phyloP scores from a whole-genome alignment of 192 early-diverging fungal species.

The Rhizophagus sp. region DNA sequence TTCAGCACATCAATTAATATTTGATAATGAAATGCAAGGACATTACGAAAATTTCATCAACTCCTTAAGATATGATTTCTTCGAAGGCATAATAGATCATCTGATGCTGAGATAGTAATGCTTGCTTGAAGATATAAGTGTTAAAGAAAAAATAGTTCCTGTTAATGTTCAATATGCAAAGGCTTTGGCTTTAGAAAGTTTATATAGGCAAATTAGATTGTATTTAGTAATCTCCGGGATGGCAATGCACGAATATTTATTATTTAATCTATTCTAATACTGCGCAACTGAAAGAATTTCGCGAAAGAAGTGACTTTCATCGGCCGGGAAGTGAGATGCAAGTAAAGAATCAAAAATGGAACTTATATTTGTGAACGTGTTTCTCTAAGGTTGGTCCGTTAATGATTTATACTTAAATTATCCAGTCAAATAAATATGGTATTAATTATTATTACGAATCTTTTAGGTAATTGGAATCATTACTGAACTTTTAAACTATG shows the following conservation, averaged over 20 bases:
- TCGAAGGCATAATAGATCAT: too few species aligned
- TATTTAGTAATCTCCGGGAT: too few species aligned
- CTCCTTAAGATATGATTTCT: too few species aligned
- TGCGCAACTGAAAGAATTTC: constrained; percentile 3
- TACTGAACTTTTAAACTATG: constrained; percentile 98
- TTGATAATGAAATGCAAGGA: too few species aligned
- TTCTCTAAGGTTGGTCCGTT: constrained; percentile 57
- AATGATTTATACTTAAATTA: neutral
- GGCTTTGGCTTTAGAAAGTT: too few species aligned
- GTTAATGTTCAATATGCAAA: too few species aligned
- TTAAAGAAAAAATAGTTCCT: too few species aligned
- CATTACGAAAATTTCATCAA: too few species aligned
- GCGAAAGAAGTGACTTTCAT: constrained; percentile 12
- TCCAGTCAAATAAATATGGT: neutral
- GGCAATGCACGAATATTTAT: constrained; percentile 95
- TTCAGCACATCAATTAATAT: too few species aligned
- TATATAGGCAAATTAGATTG: too few species aligned
- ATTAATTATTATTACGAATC: neutral
- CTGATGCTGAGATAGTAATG: too few species aligned
- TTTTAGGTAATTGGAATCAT: constrained; percentile 80
- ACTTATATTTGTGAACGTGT: constrained; percentile 21
- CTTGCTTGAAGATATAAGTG: too few species aligned
- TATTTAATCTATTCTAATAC: neutral
- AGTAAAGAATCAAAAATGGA: neutral
- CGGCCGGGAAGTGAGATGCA: neutral